Evolutionary conservation across 495 filamentous ascomycete species (phyloP).

Genomic region (Hypoxylon cercidicola): DNA sequence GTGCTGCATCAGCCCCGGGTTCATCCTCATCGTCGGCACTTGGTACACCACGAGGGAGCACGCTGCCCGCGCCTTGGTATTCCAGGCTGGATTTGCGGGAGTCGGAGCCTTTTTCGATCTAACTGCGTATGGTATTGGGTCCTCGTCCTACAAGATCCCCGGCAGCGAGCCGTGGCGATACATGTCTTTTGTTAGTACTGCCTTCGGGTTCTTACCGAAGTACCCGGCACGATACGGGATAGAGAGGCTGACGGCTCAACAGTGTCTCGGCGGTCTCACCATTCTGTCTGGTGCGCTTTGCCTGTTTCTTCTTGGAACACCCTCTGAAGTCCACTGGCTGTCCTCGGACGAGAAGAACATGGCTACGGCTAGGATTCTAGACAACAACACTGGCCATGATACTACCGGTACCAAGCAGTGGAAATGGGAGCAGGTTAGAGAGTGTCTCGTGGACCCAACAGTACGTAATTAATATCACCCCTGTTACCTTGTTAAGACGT

Average conservation of each 20-base stretch:
- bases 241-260: conserved; percentile 14
- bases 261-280: conserved; percentile 47
- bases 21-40: conserved; percentile 45
- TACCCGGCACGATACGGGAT: not conserved
- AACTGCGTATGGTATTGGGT: conserved; percentile 46
- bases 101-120: conserved; percentile 41
- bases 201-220: too few relatives aligned
- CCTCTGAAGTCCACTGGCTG: conserved; percentile 47
- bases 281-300: conserved; percentile 35
- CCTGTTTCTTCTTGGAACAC: conserved; percentile 47
- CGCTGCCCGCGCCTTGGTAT: conserved; percentile 45
- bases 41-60: conserved; percentile 52
- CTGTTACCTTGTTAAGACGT: not conserved
- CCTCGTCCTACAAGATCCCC: conserved; percentile 27
- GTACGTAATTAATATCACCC: conserved; percentile 4
- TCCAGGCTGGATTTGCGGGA: conserved; percentile 44
- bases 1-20: conserved; percentile 48
- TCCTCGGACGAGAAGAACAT: conserved; percentile 47
- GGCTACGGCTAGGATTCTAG: conserved; percentile 41
- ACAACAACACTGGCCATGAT: conserved; percentile 44
- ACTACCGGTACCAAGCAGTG: conserved; percentile 36
- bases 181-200: conserved; percentile 35
- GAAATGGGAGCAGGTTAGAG: conserved; percentile 45
- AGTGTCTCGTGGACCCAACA: conserved; percentile 41
- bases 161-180: conserved; percentile 38